Base-by-base conservation (phyloP, 768 basidiomycete species). In the Paxillus ammoniavirescens region DNA sequence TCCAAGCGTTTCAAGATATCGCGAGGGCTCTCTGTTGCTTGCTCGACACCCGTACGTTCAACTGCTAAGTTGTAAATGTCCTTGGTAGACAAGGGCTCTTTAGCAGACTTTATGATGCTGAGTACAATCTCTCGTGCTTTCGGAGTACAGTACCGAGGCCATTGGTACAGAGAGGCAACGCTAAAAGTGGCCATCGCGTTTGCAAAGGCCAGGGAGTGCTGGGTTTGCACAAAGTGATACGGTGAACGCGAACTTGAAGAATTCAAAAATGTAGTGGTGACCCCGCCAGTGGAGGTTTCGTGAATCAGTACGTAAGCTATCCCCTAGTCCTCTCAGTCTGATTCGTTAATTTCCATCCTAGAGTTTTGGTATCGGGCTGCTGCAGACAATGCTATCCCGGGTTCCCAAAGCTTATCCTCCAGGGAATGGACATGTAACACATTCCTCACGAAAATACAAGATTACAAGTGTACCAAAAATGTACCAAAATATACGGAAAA, bases 1-100 rank as follows among this genome's bases (percentile, higher is more conserved):
- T 28, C 42, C 12, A 53, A 5, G 23, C 51, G 28, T 23, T 44
- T 30, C 18, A 40, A 37, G 33, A 30, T 38, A 21, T 10, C 21
- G 2, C 28, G 15, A 26, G 17, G 33, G 15, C 37, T 23, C 28
- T 35, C 31, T 28, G 50, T 49, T 13, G 56, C 21, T 13, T 18
- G 6, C 15, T 35, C 21, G 33, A 46, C 46, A 21, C 46, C 53
- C 17, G 49, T 33, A 21, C 61, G 58, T 23, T 58, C 57, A 23
- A 62, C 14, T 8, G 58, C 61, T 3, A 65, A 56, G 0, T 55
- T 56, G 38, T 64, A 69, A 14, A 69, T 65, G 28, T 71, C 65
- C 26, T 54, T 67, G 15, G 67, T 67, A 8, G 58, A 56, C 48
- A 69, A 41, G 0, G 69, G 67, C 1, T 58, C 36, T 35, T 57